Evolutionary conservation across 2,329 filamentous ascomycete genomes (phyloP).

Genomic region (Alternaria infectoria): DNA sequence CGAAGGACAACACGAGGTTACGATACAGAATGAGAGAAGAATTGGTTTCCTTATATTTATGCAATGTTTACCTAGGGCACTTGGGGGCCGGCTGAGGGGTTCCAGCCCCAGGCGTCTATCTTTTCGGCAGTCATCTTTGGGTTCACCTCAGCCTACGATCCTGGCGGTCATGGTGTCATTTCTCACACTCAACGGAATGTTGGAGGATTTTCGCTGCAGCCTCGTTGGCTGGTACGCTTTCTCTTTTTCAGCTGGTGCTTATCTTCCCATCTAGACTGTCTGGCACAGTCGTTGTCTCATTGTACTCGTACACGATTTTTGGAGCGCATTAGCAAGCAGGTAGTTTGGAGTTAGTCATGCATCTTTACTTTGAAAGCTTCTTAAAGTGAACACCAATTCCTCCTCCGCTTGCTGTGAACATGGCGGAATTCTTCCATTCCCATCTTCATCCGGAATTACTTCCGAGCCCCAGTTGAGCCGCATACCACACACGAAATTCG

Average conservation of each 20-base stretch:
- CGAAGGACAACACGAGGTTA: not conserved
- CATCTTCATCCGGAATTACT: no score
- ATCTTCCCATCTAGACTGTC: not conserved
- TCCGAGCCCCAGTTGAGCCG: not conserved
- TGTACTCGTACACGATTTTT: not conserved
- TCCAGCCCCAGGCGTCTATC: not conserved
- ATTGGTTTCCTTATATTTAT: not conserved
- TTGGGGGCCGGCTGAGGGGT: not conserved
- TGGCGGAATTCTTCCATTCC: not conserved
- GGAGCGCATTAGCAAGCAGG: not conserved
- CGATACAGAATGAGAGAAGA: not conserved
- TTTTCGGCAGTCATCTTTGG: not conserved
- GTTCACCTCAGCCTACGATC: not conserved
- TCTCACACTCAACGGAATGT: not conserved
- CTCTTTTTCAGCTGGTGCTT: fast-evolving
- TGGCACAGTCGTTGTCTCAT: not conserved
- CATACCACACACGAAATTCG: not conserved
- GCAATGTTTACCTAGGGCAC: no score
- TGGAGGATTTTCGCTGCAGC: not conserved
- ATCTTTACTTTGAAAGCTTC: no score
- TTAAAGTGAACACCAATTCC: no score
- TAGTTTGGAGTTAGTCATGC: not conserved
- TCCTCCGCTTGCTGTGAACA: not conserved
- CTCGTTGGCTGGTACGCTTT: not conserved
- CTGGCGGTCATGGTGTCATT: not conserved